Conservation (phyloP, 2,329 filamentous ascomycete genomes). For the Alternaria alternata region DNA sequence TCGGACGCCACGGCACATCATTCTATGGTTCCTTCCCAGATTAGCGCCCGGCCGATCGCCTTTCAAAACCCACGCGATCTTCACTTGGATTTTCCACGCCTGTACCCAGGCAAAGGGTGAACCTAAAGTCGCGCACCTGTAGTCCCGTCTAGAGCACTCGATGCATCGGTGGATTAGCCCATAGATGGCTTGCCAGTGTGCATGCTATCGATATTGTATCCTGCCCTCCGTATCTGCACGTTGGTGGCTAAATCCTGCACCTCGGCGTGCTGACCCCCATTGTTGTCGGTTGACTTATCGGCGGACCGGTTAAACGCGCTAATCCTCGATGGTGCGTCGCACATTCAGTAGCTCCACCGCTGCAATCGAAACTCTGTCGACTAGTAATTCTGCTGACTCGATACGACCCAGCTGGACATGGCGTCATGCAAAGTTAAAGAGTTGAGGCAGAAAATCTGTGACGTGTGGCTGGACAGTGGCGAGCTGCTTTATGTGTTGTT, state of each 20-base stretch:
- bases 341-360: slow-evolving; percentile 2
- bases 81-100: not conserved
- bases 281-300: slow-evolving; percentile 12
- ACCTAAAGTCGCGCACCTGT: not conserved
- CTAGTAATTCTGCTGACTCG: slow-evolving; percentile 8
- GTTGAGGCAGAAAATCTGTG: slow-evolving; percentile 9
- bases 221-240: slow-evolving; percentile 13
- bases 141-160: not conserved
- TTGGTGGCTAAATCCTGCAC: slow-evolving; percentile 15
- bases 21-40: slow-evolving; percentile 1
- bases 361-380: slow-evolving; percentile 9
- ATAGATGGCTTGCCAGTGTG: not conserved
- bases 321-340: slow-evolving; percentile 15
- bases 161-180: slow-evolving; percentile 1
- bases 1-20: slow-evolving; percentile 11
- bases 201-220: slow-evolving; percentile 12
- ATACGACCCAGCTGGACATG: slow-evolving; percentile 3
- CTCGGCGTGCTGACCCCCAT: slow-evolving; percentile 9
- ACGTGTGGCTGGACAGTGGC: slow-evolving; percentile 18
- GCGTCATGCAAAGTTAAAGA: slow-evolving; percentile 10
- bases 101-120: not conserved
- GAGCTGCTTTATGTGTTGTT: slow-evolving; percentile 17
- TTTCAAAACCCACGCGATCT: slow-evolving; percentile 6
- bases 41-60: slow-evolving; percentile 21
- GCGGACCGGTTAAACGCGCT: slow-evolving; percentile 8